Conservation (phyloP, 768 basidiomycete species). For the Chalciporus sphaerocephalus region DNA sequence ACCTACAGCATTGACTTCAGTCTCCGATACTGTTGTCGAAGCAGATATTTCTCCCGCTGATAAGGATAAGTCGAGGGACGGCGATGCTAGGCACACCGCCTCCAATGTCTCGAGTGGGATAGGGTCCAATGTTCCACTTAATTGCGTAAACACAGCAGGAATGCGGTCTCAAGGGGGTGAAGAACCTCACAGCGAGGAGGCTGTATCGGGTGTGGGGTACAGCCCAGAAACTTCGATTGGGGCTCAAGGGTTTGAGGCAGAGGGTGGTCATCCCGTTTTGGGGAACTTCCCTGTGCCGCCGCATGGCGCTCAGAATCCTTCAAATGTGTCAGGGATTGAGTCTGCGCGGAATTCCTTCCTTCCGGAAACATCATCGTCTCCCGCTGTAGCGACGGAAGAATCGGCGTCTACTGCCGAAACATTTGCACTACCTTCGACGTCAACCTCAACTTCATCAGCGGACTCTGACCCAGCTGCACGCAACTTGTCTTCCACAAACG, state of each 20-base stretch:
- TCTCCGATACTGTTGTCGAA: background rate
- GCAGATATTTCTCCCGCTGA: background rate
- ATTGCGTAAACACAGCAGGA: conserved; percentile 1
- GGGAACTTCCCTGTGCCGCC: conserved; percentile 21
- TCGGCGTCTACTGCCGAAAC: conserved; percentile 1
- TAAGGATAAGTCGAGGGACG: conserved; percentile 3
- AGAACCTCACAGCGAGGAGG: conserved; percentile 11
- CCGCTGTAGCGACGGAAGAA: conserved; percentile 6
- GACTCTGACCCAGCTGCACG: background rate
- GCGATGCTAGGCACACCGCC: background rate
- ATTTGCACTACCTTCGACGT: conserved; percentile 3
- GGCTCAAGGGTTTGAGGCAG: conserved; percentile 18
- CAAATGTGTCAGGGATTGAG: conserved; percentile 19
- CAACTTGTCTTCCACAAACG: conserved; percentile 2
- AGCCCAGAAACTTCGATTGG: conserved; percentile 18
- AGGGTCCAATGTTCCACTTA: conserved; percentile 1
- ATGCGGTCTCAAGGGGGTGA: background rate
- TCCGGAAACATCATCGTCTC: conserved; percentile 14
- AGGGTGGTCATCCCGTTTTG: conserved; percentile 20
- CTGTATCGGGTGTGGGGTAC: conserved; percentile 16
- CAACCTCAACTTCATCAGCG: conserved; percentile 1
- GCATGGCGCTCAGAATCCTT: conserved; percentile 15
- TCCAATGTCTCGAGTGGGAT: conserved; percentile 3
- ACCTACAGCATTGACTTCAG: conserved; percentile 11
- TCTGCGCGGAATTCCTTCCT: conserved; percentile 9